phyloP scores from a whole-genome alignment of 495 filamentous ascomycete genomes.

The Amphirosellinia nigrospora region DNA sequence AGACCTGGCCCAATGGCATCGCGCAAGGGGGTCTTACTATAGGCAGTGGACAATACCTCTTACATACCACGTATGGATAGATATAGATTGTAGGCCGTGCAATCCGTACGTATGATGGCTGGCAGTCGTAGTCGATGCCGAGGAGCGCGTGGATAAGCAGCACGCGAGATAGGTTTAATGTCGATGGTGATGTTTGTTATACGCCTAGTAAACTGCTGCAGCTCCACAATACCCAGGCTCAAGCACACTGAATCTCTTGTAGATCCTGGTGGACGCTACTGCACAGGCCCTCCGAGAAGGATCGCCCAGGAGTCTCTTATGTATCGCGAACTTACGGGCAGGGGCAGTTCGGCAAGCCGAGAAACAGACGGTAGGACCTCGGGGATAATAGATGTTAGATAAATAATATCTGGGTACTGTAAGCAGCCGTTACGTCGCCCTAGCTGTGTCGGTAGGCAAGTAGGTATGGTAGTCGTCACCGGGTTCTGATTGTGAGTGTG shows the following conservation, averaged over 20 bases:
- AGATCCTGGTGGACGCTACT: constrained; percentile 14
- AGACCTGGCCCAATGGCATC: not conserved
- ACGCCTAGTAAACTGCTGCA: not conserved
- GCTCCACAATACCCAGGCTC: constrained; percentile 7
- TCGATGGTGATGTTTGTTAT: constrained; percentile 5
- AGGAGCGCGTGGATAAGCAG: not conserved
- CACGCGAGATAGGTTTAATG: not conserved
- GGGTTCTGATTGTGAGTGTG: not conserved
- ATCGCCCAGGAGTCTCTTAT: constrained; percentile 9
- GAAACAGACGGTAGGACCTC: constrained; percentile 3
- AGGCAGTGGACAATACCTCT: not conserved
- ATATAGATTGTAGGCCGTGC: constrained; percentile 5
- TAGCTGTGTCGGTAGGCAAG: not conserved
- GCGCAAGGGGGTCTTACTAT: constrained; percentile 7
- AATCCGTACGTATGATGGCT: not conserved
- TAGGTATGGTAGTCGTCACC: not conserved
- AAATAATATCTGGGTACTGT: not conserved
- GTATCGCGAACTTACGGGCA: constrained; percentile 15
- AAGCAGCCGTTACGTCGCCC: not conserved
- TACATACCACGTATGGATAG: not conserved
- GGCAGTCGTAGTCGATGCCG: not conserved
- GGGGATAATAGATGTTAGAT: not conserved
- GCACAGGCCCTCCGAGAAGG: constrained; percentile 9
- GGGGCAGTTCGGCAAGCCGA: constrained; percentile 7
- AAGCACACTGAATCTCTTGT: not conserved